Percentiles rank a stretch among this genome's conserved stretches.
phyloP scores from a whole-genome alignment of 257 asterid species.

The Knoxia roxburghii region DNA sequence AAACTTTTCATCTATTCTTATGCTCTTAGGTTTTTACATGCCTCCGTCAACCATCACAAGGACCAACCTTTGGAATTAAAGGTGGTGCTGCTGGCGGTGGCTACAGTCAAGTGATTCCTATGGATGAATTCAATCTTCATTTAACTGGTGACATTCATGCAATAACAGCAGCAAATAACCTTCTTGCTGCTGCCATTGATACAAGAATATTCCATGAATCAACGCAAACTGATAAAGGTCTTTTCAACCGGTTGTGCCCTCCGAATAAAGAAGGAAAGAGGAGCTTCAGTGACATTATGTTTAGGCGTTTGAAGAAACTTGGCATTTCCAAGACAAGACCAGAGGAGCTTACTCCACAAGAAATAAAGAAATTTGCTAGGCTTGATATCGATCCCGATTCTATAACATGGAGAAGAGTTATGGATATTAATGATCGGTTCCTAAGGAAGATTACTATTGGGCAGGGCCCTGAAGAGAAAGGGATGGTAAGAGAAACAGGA shows the following conservation, averaged over 20 bases:
- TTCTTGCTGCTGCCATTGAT: conserved; percentile 95
- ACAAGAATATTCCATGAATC: conserved; percentile 89
- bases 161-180: conserved; percentile 94
- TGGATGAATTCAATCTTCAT: conserved; percentile 99
- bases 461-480: conserved; percentile 98
- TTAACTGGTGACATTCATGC: conserved; percentile 97
- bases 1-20: conserved; percentile 6
- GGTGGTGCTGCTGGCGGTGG: conserved; percentile 99
- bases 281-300: conserved; percentile 72
- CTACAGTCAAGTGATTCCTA: conserved; percentile 97
- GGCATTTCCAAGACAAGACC: conserved; percentile 79
- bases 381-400: conserved; percentile 86
- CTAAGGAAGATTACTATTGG: conserved; percentile 84
- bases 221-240: conserved; percentile 87
- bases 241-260: conserved; percentile 85
- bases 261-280: conserved; percentile 71
- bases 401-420: conserved; percentile 94
- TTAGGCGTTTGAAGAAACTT: conserved; percentile 70
- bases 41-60: conserved; percentile 94
- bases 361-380: conserved; percentile 75
- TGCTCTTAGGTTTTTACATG: conserved; percentile 71
- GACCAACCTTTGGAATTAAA: conserved; percentile 95
- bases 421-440: conserved; percentile 95
- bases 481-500: conserved; percentile 93
- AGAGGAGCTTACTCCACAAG: conserved; percentile 84